Conservation (phyloP, 805 yeast species). For the Babjeviella inositovora region DNA sequence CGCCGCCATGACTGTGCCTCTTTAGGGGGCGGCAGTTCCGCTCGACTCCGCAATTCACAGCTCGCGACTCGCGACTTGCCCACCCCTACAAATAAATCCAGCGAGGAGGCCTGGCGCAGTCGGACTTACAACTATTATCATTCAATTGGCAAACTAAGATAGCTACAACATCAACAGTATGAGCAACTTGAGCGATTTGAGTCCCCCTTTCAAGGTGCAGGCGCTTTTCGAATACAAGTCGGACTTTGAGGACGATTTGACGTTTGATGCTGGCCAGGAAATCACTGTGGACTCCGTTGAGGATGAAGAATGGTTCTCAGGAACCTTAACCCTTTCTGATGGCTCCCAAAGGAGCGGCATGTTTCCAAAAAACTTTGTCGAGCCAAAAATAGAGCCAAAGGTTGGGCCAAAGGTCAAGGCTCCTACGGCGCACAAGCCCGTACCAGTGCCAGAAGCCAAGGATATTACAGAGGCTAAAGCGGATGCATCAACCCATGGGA, state of each 20-base stretch:
- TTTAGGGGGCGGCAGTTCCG: no score
- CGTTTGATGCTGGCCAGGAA: constrained; percentile 48
- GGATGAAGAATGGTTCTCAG: constrained; percentile 87
- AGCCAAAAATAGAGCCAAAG: no score
- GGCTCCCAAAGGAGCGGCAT: constrained; percentile 48
- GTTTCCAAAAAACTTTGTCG: constrained; percentile 80
- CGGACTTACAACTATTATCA: no score
- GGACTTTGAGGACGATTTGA: constrained; percentile 77
- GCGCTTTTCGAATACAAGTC: constrained; percentile 22
- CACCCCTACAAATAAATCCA: no score
- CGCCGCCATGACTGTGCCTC: no score
- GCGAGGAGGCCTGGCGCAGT: no score
- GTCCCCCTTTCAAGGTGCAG: constrained; percentile 20
- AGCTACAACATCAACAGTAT: no score
- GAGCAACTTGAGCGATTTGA: no score
- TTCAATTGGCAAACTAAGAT: no score
- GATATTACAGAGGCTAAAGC: constrained; percentile 1
- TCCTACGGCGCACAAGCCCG: constrained; percentile 2
- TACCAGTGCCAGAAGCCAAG: constrained; percentile 4
- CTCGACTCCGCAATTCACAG: no score
- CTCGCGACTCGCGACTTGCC: no score
- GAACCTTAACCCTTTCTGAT: constrained; percentile 29
- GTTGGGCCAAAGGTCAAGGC: no score
- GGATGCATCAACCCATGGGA: constrained; percentile 1
- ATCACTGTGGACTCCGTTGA: constrained; percentile 68